Base-by-base conservation (phyloP, 352 stramenopile species). In the Phytophthora sp. region DNA sequence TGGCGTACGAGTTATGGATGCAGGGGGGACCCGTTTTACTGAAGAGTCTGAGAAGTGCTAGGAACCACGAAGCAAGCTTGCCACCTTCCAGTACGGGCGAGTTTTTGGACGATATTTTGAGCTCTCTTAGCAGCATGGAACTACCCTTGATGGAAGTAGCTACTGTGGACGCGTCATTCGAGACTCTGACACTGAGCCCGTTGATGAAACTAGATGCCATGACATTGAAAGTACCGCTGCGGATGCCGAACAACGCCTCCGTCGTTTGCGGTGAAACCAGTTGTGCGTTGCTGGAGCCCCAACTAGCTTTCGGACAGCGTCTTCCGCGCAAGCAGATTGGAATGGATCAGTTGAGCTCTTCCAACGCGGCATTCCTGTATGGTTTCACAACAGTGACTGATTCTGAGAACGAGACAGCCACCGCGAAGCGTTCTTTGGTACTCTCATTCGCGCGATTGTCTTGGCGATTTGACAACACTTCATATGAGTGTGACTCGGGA, bases 391-490 rank as follows among this genome's bases (percentile, higher is more conserved):
- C 56, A 7, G 57, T 64, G 31, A 71, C 59, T 63, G 56, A 18
- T 15, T 23, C 46, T 49, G 44, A 58, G 13, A 39, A 24, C 18
- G 57, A 63, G 1, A 9, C 12, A 31, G 20, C 36, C 9, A 21
- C 13, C 26, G 15, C 24, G 20, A 60, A 33, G 11, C 62, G 69
- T 9, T 69, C 53, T 13, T 53, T 84, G 4, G 16, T 52, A n/a
- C 33, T 84, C 20, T 77, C 74, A 21, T 73, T 84, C 20, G 72
- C 63, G 3, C 78, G 71, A 20, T 46, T 88, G 13, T 75, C 67
- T 11, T 88, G 79, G 79, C 66, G 30, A 24, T 79, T 74, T 36
- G 60, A 74, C 18, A 31, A 58, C 21, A 44, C 73, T 39, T 45
- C 51, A 9, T 42, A 73, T 24, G 54, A 50, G 5, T 83, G 74